Conservation (phyloP, 768 basidiomycete genomes). For the Trametes gibbosa region DNA sequence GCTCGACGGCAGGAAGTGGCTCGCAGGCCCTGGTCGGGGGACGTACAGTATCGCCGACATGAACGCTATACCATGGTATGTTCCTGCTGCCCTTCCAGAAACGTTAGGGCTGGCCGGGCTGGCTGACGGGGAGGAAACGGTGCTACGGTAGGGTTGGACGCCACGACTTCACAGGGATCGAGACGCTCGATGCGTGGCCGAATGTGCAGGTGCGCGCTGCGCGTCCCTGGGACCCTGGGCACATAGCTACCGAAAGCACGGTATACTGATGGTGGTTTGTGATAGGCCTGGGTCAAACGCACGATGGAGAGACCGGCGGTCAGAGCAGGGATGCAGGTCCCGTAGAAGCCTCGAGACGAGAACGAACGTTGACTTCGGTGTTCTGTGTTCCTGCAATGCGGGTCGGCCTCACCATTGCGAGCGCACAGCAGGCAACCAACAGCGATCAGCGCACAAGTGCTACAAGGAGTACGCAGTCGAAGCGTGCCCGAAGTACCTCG, state of each 20-base stretch:
- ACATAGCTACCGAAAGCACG: too few species aligned
- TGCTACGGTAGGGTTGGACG: conserved; percentile 35
- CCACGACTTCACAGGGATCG: conserved; percentile 46
- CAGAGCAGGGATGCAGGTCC: conserved; percentile 14
- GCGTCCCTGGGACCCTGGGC: neutral
- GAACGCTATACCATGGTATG: conserved; percentile 59
- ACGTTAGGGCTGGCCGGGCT: neutral
- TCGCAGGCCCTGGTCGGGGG: conserved; percentile 61
- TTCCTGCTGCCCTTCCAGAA: neutral
- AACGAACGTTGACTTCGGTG: too few species aligned
- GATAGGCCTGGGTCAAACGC: conserved; percentile 19
- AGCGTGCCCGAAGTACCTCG: too few species aligned
- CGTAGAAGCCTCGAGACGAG: conserved; percentile 2
- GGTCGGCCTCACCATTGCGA: too few species aligned
- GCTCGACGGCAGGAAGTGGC: conserved; percentile 63
- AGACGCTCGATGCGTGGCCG: conserved; percentile 62
- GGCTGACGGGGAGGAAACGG: too few species aligned
- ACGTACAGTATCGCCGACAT: neutral
- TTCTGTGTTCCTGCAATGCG: too few species aligned
- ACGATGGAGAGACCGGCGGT: conserved; percentile 16
- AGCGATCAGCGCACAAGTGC: neutral
- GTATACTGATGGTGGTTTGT: neutral
- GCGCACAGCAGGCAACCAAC: too few species aligned
- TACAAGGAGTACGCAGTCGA: neutral
- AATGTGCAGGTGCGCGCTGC: conserved; percentile 47